Conservation (phyloP, 495 filamentous ascomycete species). For the Penicillium subrubescens region DNA sequence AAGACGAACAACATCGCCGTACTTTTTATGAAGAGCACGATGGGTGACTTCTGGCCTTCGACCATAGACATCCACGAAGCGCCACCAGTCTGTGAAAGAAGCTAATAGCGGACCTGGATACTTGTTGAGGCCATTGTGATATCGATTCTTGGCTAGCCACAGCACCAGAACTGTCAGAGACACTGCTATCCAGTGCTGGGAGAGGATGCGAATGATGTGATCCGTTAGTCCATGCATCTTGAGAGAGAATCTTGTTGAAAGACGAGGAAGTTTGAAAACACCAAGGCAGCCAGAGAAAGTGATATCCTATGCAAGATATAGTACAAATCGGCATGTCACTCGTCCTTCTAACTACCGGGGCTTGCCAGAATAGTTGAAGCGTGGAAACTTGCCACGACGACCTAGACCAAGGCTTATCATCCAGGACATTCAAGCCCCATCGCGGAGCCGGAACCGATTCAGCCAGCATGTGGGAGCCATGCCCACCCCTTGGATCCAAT, state of each 20-base stretch:
- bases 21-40: conserved; percentile 65
- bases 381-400: conserved; percentile 1
- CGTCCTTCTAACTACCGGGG: conserved; percentile 5
- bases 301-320: conserved; percentile 1
- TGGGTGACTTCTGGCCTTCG: conserved; percentile 66
- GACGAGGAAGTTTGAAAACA: background rate
- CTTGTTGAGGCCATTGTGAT: conserved; percentile 14
- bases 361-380: background rate
- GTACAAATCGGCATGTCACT: conserved; percentile 7
- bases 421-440: background rate
- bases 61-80: conserved; percentile 65
- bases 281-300: background rate
- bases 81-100: conserved; percentile 45
- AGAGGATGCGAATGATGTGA: conserved; percentile 10
- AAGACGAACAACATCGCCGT: conserved; percentile 71
- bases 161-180: conserved; percentile 5
- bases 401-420: conserved; percentile 2
- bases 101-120: conserved; percentile 13
- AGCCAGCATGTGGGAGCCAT: background rate
- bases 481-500: background rate
- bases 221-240: conserved; percentile 20
- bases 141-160: conserved; percentile 17
- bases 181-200: conserved; percentile 14
- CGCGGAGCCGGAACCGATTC: background rate
- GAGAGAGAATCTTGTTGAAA: background rate